Percentiles rank a stretch among this genome's conserved stretches.
Conservation (phyloP, 192 early-diverging fungal genomes). For the Oehlia diaphana region DNA sequence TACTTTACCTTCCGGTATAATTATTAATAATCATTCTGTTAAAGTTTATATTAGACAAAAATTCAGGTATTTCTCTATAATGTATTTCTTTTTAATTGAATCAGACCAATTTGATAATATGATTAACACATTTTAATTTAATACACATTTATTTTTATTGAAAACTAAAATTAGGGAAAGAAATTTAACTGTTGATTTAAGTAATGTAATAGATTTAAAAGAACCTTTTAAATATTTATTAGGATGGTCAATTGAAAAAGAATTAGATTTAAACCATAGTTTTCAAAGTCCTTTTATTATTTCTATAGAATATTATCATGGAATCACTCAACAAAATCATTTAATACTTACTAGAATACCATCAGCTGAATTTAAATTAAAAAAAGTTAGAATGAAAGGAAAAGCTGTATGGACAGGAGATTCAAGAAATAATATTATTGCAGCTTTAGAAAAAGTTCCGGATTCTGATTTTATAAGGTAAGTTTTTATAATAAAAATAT, state of each 20-base stretch:
- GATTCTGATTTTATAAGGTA: constrained; percentile 48
- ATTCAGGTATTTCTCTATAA: not conserved
- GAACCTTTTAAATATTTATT: constrained; percentile 13
- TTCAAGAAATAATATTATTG: constrained; percentile 44
- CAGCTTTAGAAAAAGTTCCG: constrained; percentile 44
- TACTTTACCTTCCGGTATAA: constrained; percentile 33
- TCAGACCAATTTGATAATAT: too few relatives aligned
- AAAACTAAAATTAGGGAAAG: not conserved
- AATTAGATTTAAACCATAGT: constrained; percentile 1
- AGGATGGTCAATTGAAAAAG: constrained; percentile 11
- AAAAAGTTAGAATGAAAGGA: constrained; percentile 25
- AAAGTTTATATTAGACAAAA: constrained; percentile 21
- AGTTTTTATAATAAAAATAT: not conserved
- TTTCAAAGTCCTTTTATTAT: constrained; percentile 45
- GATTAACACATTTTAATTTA: too few relatives aligned
- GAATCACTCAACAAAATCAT: constrained; percentile 50
- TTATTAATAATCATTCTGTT: constrained; percentile 36
- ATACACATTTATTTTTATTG: too few relatives aligned
- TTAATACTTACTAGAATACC: constrained; percentile 49
- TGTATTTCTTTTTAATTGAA: too few relatives aligned
- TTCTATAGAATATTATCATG: constrained; percentile 50
- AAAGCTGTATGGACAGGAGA: constrained; percentile 45
- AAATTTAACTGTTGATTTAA: not conserved
- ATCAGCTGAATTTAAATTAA: constrained; percentile 10
- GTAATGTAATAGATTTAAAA: not conserved